Base-by-base conservation (phyloP, 768 basidiomycete genomes). In the Pleurotus djamor region DNA sequence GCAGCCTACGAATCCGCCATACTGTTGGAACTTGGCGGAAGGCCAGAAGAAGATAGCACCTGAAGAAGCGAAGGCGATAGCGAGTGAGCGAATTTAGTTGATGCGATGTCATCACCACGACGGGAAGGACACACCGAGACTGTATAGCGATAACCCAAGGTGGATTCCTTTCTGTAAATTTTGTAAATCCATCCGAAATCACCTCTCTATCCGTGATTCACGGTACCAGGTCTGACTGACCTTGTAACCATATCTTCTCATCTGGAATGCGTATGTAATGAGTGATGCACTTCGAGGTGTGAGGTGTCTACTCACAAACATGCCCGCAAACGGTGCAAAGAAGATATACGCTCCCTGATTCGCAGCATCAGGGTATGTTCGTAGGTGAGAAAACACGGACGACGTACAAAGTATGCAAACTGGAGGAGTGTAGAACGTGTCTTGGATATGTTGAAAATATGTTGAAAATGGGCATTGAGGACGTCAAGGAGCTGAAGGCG, bases 21-120 rank as follows among this genome's bases (percentile, higher is more conserved):
- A 91, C 64, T 80, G 84, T 56, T 75, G 74, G 67, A 79, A 90
- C 64, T 80, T 83, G 38, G 89, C 88, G 44, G 85, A 87, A 14
- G 88, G 87, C 89, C 89, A 91, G 76, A 90, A 91, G 70, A 89
- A 85, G 61, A 91, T 78, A 21, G 89, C 89, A 51, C 90, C 89
- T 74, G 71, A 43, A 41, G 36, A 49, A 60, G 50, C 9, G 43
- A 59, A 13, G 57, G 55, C 6, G 14, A 41, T 34, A 60, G 52
- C 4, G 10, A 37, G 41, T 10, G 10, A 28, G 21, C 21, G 21
- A 28, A 3, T 28, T 28, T 28, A 28, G 21, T 28, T 28, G 21
- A 28, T 28, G 21, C 2, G 21, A 5, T 10, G n/a, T 28, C 32
- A 16, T 32, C 44, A 48, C 36, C 28, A 36, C 17, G 48, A 17